Percentiles rank a stretch among this genome's conserved stretches.
Conservation (phyloP, 768 basidiomycete species). For the Pulveroboletus frians region DNA sequence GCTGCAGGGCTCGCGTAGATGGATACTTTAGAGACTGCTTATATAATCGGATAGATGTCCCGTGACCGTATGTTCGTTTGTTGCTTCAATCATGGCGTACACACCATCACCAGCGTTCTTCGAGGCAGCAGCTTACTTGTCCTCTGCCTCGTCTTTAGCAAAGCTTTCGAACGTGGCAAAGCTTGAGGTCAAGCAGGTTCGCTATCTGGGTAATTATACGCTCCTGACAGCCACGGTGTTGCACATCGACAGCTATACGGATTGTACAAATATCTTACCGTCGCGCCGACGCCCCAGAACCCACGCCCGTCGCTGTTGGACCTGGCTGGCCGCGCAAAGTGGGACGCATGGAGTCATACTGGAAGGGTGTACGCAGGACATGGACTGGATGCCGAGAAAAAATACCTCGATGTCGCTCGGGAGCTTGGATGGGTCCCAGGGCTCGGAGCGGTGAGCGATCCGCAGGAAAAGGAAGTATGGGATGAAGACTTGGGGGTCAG, state of each 20-base stretch:
- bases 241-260: conserved; percentile 65
- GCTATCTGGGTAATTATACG: conserved; percentile 10
- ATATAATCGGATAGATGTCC: conserved; percentile 33
- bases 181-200: conserved; percentile 58
- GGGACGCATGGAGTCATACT: conserved; percentile 72
- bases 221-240: conserved; percentile 23
- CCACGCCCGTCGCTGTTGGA: conserved; percentile 74
- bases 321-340: conserved; percentile 74
- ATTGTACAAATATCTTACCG: conserved; percentile 72
- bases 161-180: conserved; percentile 58
- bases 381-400: conserved; percentile 47
- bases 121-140: conserved; percentile 61
- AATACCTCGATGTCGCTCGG: conserved; percentile 66
- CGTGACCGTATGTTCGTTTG: neutral
- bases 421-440: conserved; percentile 63
- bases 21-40: conserved; percentile 19
- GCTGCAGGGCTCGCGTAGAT: conserved; percentile 64
- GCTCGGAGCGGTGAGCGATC: conserved; percentile 4
- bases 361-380: conserved; percentile 44
- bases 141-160: conserved; percentile 47
- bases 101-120: conserved; percentile 42
- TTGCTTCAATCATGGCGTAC: conserved; percentile 19
- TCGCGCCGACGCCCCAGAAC: conserved; percentile 47
- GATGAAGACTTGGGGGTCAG: conserved; percentile 36
- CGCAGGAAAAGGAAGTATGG: conserved; percentile 35